Conservation (phyloP, 495 filamentous ascomycete genomes). For the Cercophora samala region DNA sequence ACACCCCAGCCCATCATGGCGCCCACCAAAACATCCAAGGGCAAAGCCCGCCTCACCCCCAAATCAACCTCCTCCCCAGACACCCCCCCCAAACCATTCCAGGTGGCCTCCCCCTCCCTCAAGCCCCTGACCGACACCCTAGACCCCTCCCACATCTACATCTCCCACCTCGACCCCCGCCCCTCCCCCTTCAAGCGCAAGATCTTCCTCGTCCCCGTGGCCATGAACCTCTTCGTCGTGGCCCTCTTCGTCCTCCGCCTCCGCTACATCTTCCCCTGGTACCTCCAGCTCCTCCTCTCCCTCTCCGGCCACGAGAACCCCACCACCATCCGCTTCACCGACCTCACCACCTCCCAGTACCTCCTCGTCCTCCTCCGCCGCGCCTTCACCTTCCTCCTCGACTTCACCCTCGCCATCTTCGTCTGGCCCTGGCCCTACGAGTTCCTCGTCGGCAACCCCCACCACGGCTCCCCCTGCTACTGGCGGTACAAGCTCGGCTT, state of each 20-base stretch:
- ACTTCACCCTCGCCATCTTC: constrained; percentile 66
- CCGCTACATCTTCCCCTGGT: constrained; percentile 60
- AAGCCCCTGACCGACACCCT: constrained; percentile 60
- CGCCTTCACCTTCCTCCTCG: constrained; percentile 58
- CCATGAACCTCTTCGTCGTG: constrained; percentile 63
- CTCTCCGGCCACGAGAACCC: constrained; percentile 59
- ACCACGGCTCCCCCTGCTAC: constrained; percentile 53
- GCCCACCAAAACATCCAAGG: constrained; percentile 24
- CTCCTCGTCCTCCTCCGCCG: constrained; percentile 50
- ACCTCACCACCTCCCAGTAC: constrained; percentile 51
- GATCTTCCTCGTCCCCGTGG: constrained; percentile 68
- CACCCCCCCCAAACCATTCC: constrained; percentile 53
- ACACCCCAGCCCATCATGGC: constrained; percentile 19
- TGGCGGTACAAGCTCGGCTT: constrained; percentile 75
- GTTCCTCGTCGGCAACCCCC: constrained; percentile 60
- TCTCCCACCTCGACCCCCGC: constrained; percentile 71
- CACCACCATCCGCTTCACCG: constrained; percentile 54
- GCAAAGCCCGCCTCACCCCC: constrained; percentile 16
- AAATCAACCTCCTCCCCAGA: constrained; percentile 28
- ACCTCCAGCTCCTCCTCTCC: constrained; percentile 58
- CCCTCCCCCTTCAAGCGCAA: constrained; percentile 63
- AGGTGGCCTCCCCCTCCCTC: constrained; percentile 54
- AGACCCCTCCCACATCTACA: constrained; percentile 64
- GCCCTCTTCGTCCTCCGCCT: constrained; percentile 58
- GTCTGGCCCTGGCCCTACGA: constrained; percentile 72